Conservation (phyloP, 495 filamentous ascomycete genomes). For the Stereocaulon alpinum region DNA sequence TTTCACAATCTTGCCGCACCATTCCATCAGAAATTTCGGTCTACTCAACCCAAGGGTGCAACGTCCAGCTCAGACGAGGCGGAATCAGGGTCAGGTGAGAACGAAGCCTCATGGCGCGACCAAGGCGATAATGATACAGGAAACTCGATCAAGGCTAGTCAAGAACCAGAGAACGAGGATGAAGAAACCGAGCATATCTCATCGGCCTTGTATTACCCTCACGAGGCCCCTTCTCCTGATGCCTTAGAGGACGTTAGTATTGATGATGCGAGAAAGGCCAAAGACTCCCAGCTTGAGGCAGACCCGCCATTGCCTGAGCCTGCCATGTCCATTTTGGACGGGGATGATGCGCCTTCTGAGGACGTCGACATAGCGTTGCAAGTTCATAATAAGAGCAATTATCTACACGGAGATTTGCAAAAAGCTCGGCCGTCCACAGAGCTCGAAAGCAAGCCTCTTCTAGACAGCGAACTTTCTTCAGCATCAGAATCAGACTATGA, state of each 20-base stretch:
- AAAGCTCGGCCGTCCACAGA: conserved; percentile 29
- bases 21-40: conserved; percentile 18
- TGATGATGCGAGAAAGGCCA: conserved; percentile 27
- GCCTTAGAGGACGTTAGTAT: conserved; percentile 33
- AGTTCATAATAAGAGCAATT: conserved; percentile 50
- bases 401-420: conserved; percentile 49
- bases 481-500: conserved; percentile 51
- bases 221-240: conserved; percentile 52
- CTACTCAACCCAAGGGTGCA: conserved; percentile 6
- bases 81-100: neutral
- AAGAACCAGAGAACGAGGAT: conserved; percentile 43
- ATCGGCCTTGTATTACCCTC: conserved; percentile 86
- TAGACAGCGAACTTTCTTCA: conserved; percentile 35
- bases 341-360: conserved; percentile 22
- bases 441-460: conserved; percentile 27
- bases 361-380: conserved; percentile 53
- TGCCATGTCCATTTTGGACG: conserved; percentile 24
- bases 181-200: conserved; percentile 93
- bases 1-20: conserved; percentile 28
- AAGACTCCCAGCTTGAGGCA: conserved; percentile 30
- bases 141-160: conserved; percentile 13
- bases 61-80: neutral
- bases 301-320: conserved; percentile 20
- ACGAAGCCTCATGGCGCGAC: conserved; percentile 23
- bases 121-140: conserved; percentile 25